Conservation (phyloP, 106 monocot genomes). For the Cymbidium sinense region DNA sequence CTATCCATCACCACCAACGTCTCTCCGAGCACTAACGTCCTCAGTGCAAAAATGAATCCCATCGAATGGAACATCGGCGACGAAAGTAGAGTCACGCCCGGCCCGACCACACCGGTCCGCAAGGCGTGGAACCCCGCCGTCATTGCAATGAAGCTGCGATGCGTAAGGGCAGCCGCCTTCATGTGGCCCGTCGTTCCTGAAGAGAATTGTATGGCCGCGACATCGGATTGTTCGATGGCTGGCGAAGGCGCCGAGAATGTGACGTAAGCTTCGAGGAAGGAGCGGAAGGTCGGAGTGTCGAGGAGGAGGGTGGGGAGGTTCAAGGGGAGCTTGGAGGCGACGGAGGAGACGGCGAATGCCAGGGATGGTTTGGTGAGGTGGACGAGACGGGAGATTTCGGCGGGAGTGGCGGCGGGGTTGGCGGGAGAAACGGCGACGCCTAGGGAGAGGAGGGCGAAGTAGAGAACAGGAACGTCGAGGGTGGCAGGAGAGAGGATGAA, state of each 20-base stretch:
- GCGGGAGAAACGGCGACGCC: constrained; percentile 50
- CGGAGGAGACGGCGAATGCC: constrained; percentile 35
- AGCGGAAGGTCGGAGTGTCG: constrained; percentile 40
- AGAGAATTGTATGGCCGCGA: constrained; percentile 62
- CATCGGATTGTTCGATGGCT: constrained; percentile 37
- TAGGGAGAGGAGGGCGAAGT: constrained; percentile 56
- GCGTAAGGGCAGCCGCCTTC: constrained; percentile 58
- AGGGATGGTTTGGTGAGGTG: constrained; percentile 31
- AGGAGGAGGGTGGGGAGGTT: constrained; percentile 24
- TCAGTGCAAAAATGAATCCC: constrained; percentile 41
- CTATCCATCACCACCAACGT: constrained; percentile 37
- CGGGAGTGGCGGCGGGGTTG: constrained; percentile 46
- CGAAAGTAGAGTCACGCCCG: constrained; percentile 22
- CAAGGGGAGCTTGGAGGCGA: constrained; percentile 31
- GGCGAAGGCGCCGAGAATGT: background rate
- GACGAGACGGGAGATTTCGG: constrained; percentile 46
- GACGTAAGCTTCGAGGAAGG: constrained; percentile 5
- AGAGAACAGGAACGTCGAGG: constrained; percentile 50
- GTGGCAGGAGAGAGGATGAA: constrained; percentile 38
- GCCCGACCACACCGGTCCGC: background rate
- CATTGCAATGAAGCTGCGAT: constrained; percentile 64
- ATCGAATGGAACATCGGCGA: constrained; percentile 74
- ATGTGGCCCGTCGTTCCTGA: constrained; percentile 69
- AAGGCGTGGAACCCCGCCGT: constrained; percentile 15
- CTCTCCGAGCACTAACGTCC: constrained; percentile 30